Conservation (phyloP, 495 filamentous ascomycete species). For the Pyronema omphalodes region DNA sequence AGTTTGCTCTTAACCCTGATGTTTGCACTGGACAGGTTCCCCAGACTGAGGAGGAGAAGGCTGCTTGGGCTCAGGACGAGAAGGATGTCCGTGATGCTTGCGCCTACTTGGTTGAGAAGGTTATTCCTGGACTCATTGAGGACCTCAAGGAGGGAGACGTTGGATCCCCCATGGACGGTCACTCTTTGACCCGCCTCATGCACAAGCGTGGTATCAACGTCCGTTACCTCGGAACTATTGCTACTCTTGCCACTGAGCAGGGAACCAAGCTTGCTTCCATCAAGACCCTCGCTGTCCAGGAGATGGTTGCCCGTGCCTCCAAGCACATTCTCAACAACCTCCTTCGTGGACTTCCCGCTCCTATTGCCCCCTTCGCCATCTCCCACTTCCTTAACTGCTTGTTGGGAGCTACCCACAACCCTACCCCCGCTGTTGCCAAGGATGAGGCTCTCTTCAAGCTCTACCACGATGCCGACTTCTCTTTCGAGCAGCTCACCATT, state of each 20-base stretch:
- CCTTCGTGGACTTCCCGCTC: constrained; percentile 59
- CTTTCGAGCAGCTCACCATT: constrained; percentile 59
- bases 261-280: constrained; percentile 59
- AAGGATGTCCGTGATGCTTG: constrained; percentile 71
- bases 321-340: constrained; percentile 77
- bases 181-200: constrained; percentile 69
- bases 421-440: constrained; percentile 53
- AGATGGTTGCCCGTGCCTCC: constrained; percentile 85
- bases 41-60: constrained; percentile 77
- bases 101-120: constrained; percentile 50
- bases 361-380: constrained; percentile 55
- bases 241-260: constrained; percentile 44
- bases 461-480: constrained; percentile 68
- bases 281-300: constrained; percentile 56
- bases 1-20: constrained; percentile 82
- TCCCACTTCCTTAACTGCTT: constrained; percentile 90
- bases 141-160: constrained; percentile 85
- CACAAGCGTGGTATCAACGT: constrained; percentile 97
- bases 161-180: constrained; percentile 94
- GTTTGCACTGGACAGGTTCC: constrained; percentile 84
- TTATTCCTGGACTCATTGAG: constrained; percentile 52
- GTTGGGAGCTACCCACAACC: constrained; percentile 58
- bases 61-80: constrained; percentile 69
- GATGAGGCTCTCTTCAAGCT: constrained; percentile 54
- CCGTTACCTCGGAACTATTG: constrained; percentile 77